phyloP scores from a whole-genome alignment of 345 rosid species.

The rapeseed (Brassica napus) region Da-Ae NC_063437.1:10055501-10056000 shows the following conservation, averaged over 20 bases:
- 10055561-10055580: not conserved
- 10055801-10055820: not conserved
- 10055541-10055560: not conserved
- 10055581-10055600: constrained; percentile 3
- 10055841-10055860: not conserved
- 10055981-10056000: constrained; percentile 49
- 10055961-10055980: constrained; percentile 43
- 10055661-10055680: constrained; percentile 13
- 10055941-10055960: constrained; percentile 40
- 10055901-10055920: constrained; percentile 42
- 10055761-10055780: not conserved
- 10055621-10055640: constrained; percentile 26
- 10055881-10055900: not conserved
- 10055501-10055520: constrained; percentile 16
- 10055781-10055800: not conserved
- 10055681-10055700: constrained; percentile 36
- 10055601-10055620: constrained; percentile 8
- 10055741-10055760: constrained; percentile 38
- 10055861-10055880: constrained; percentile 4
- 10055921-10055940: constrained; percentile 46
- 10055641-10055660: constrained; percentile 19
- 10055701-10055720: constrained; percentile 47
- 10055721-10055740: constrained; percentile 39
- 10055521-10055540: no score
- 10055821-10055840: not conserved